Evolutionary conservation across 2,329 filamentous ascomycete species (phyloP).

Genomic region (Microdochium paspali): DNA sequence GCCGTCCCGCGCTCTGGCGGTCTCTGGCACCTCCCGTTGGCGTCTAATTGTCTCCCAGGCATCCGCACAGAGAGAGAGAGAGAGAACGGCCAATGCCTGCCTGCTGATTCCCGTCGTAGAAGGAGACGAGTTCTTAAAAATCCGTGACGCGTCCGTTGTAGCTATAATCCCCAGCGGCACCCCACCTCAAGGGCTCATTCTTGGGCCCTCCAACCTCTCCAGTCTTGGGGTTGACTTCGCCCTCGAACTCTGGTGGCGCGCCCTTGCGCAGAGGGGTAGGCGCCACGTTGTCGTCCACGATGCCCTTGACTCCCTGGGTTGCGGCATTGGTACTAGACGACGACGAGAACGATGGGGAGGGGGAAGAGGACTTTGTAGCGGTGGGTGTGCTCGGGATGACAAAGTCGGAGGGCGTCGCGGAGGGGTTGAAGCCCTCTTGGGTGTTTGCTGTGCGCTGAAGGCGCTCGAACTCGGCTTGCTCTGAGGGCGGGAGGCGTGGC

Average conservation of each 20-base stretch:
- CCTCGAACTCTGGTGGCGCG: conserved; percentile 83
- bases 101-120: too few relatives aligned
- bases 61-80: too few relatives aligned
- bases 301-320: not conserved
- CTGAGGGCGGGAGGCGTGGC: conserved; percentile 62
- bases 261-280: conserved; percentile 42
- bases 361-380: not conserved
- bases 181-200: conserved; percentile 92
- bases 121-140: too few relatives aligned
- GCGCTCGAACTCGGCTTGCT: conserved; percentile 56
- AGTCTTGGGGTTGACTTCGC: conserved; percentile 84
- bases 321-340: too few relatives aligned
- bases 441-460: conserved; percentile 56
- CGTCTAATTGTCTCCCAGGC: too few relatives aligned
- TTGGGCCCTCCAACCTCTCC: conserved; percentile 95
- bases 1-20: too few relatives aligned
- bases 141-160: conserved; percentile 94
- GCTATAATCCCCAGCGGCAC: conserved; percentile 68
- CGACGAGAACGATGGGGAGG: too few relatives aligned
- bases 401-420: conserved; percentile 7
- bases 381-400: conserved; percentile 3
- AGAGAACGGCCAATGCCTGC: too few relatives aligned
- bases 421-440: conserved; percentile 19
- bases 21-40: too few relatives aligned
- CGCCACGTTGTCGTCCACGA: not conserved